A percentile compares a stretch with the other conserved stretches of the same genome.
These are phyloP conservation scores for Sporothrix mexicana DNA, from an alignment of 2,329 filamentous ascomycete genomes.

Conservation along the genomic window DNA sequence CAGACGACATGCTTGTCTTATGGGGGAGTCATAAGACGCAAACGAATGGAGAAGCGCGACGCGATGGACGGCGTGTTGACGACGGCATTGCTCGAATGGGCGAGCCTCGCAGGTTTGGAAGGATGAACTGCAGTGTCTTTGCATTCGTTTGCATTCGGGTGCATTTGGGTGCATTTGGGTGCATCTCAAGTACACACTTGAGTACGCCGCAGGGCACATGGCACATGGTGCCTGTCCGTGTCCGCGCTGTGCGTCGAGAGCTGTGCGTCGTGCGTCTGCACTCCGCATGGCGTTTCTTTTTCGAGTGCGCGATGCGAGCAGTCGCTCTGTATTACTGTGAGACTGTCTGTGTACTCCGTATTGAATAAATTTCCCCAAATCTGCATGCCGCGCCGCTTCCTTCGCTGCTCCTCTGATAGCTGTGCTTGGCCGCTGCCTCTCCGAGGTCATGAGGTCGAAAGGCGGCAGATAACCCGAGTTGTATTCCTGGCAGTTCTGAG, in stretches of 20 bases:
- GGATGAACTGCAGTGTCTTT: neutral
- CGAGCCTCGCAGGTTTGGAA: slow-evolving; percentile 7
- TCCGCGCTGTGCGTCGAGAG: neutral
- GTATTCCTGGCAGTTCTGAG: no score
- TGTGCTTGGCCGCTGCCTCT: slow-evolving; percentile 2
- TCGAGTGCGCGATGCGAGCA: neutral
- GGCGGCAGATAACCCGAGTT: neutral
- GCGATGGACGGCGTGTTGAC: slow-evolving; percentile 14
- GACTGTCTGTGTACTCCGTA: no score
- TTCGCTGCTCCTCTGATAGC: neutral
- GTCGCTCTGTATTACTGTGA: neutral
- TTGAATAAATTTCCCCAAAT: neutral
- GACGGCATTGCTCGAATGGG: slow-evolving; percentile 4
- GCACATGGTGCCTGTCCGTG: slow-evolving; percentile 22
- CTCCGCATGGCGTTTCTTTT: slow-evolving; percentile 9
- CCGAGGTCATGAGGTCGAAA: neutral
- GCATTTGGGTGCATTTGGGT: neutral
- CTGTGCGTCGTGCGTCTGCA: neutral
- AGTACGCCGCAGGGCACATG: neutral
- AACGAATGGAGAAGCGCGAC: neutral
- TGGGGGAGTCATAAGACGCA: neutral
- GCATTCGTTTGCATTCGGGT: neutral
- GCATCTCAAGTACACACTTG: neutral
- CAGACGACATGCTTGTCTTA: neutral
- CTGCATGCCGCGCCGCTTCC: slow-evolving; percentile 4